phyloP scores from a whole-genome alignment of 2,329 filamentous ascomycete species.

The Tolypocladium endophyticum region DNA sequence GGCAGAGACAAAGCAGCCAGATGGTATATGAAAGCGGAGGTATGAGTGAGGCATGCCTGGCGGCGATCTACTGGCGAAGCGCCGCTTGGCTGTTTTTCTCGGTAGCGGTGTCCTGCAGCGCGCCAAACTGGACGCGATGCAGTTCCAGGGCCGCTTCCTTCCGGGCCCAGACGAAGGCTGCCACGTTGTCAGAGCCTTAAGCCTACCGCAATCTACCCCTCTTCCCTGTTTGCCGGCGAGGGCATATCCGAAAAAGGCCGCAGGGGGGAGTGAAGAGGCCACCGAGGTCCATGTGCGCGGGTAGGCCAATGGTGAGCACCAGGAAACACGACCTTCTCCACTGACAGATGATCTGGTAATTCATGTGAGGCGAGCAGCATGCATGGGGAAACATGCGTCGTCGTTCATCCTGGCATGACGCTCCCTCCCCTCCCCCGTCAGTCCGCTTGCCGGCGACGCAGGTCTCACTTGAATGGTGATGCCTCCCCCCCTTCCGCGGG shows the following conservation, averaged over 20 bases:
- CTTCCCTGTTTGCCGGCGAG: conserved; percentile 1
- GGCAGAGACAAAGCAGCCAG: neutral
- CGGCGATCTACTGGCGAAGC: neutral
- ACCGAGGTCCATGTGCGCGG: neutral
- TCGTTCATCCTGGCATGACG: conserved; percentile 2
- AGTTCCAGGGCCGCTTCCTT: neutral
- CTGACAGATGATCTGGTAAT: conserved; percentile 5
- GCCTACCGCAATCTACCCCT: conserved; percentile 1
- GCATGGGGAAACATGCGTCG: conserved; percentile 14
- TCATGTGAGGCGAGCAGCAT: conserved; percentile 23
- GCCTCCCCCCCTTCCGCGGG: neutral
- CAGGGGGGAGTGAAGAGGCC: neutral
- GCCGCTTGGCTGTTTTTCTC: neutral
- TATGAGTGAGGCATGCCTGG: neutral
- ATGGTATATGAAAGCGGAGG: neutral
- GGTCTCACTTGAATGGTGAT: neutral
- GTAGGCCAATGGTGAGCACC: neutral
- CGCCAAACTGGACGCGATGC: conserved; percentile 1
- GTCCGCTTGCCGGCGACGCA: neutral
- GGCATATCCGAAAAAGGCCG: neutral
- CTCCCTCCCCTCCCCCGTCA: neutral
- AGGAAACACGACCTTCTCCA: neutral
- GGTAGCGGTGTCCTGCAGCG: neutral
- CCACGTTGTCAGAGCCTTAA: conserved; percentile 14
- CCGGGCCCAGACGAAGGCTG: conserved; percentile 12